phyloP scores from a whole-genome alignment of 352 stramenopile genomes.

The Blastocystis sp. region DNA sequence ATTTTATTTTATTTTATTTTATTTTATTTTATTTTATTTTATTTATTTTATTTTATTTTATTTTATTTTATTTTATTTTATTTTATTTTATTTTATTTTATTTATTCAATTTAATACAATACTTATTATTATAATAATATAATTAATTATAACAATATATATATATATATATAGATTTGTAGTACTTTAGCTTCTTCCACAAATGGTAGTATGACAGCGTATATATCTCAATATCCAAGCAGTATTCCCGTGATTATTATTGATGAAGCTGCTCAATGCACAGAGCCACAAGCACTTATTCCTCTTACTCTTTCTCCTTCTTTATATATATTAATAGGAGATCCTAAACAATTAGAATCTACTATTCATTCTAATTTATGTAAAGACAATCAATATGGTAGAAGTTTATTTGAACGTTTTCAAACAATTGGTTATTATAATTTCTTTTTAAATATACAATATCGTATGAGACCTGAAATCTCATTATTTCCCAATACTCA shows the following conservation, averaged over 20 bases:
- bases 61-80: too few species aligned
- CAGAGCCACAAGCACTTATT: conserved; percentile 15
- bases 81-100: too few species aligned
- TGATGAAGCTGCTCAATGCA: conserved; percentile 29
- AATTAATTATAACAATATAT: too few species aligned
- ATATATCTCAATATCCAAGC: conserved; percentile 63
- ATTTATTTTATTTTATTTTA: too few species aligned
- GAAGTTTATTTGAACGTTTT: conserved; percentile 15
- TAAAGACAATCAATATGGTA: conserved; percentile 7
- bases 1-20: too few species aligned
- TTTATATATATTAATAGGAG: conserved; percentile 4
- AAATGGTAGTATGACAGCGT: too few species aligned
- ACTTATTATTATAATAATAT: too few species aligned
- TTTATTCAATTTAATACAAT: too few species aligned
- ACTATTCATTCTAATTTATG: conserved; percentile 3
- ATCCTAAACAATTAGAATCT: conserved; percentile 13
- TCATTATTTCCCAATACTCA: conserved; percentile 7
- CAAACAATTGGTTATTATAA: conserved; percentile 3
- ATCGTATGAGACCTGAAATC: conserved; percentile 13
- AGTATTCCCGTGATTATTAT: conserved; percentile 19
- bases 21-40: too few species aligned
- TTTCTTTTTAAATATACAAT: conserved; percentile 13
- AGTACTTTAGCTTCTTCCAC: too few species aligned
- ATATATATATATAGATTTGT: too few species aligned
- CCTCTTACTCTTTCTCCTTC: conserved; percentile 15